phyloP scores from a whole-genome alignment of 345 rosid genomes.

The Turnera subulata region DNA sequence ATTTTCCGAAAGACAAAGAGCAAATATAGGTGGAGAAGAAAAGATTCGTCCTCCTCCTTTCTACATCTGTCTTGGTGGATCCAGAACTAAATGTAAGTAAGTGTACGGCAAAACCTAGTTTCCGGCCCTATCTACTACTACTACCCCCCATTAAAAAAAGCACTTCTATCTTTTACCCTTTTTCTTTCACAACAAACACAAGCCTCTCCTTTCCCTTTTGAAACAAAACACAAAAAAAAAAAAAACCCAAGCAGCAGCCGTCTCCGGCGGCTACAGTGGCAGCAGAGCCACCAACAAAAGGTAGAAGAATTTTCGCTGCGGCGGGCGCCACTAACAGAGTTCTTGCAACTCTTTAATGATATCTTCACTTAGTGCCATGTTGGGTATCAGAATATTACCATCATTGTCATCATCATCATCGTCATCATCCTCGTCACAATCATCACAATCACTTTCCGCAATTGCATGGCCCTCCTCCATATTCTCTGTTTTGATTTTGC shows the following conservation, averaged over 20 bases:
- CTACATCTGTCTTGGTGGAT: constrained; percentile 13
- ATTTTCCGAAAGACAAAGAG: no score
- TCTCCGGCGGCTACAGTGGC: constrained; percentile 21
- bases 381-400: constrained; percentile 54
- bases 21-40: not conserved
- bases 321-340: constrained; percentile 21
- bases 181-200: not conserved
- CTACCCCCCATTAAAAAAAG: no score
- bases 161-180: not conserved
- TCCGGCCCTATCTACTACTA: not conserved
- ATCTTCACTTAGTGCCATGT: constrained; percentile 49
- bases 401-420: constrained; percentile 28
- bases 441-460: constrained; percentile 15
- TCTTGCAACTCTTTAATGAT: constrained; percentile 32
- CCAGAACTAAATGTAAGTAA: not conserved
- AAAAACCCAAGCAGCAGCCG: constrained; percentile 30
- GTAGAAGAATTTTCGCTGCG: no score
- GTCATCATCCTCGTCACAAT: constrained; percentile 12
- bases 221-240: no score
- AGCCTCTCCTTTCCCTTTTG: not conserved
- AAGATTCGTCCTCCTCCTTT: constrained; percentile 24
- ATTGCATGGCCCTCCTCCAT: constrained; percentile 6
- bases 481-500: constrained; percentile 2
- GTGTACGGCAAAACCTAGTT: constrained; percentile 8
- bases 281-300: constrained; percentile 23